Evolutionary conservation across 1,284 basidiomycete genomes (phyloP).

Genomic region (Puccinia brachypodii): DNA sequence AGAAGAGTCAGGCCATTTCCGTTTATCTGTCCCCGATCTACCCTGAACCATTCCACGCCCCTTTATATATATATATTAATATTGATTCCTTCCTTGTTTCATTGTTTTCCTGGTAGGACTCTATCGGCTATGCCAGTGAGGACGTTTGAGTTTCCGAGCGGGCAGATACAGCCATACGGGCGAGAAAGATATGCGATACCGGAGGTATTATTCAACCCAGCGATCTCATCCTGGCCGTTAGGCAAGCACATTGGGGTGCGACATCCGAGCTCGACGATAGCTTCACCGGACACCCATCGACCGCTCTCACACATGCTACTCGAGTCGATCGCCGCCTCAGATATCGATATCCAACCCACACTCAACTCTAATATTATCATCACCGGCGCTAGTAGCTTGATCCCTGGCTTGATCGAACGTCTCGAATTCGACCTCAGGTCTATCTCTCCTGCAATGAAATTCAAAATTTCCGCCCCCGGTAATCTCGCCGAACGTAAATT

Average conservation of each 20-base stretch:
- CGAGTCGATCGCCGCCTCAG: slow-evolving; percentile 77
- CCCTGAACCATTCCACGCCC: no score
- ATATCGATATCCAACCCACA: slow-evolving; percentile 84
- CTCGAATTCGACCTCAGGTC: slow-evolving; percentile 75
- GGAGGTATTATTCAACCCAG: slow-evolving; percentile 78
- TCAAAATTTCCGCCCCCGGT: slow-evolving; percentile 83
- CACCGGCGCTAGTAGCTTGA: slow-evolving; percentile 83
- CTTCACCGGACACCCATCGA: slow-evolving; percentile 62
- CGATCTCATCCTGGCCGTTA: slow-evolving; percentile 15
- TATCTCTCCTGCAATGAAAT: slow-evolving; percentile 68
- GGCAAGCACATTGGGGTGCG: slow-evolving; percentile 3
- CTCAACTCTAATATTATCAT: slow-evolving; percentile 91
- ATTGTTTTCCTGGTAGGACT: slow-evolving; percentile 62
- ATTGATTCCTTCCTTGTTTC: background rate
- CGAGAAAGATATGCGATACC: slow-evolving; percentile 78
- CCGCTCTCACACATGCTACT: slow-evolving; percentile 75
- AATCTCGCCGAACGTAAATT: slow-evolving; percentile 83
- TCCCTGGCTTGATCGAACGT: slow-evolving; percentile 82
- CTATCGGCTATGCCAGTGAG: slow-evolving; percentile 63
- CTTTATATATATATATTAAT: background rate
- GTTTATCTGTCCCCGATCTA: slow-evolving; percentile 31
- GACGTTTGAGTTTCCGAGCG: slow-evolving; percentile 91
- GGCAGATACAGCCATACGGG: slow-evolving; percentile 82
- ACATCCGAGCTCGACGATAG: slow-evolving; percentile 52
- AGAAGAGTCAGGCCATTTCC: slow-evolving; percentile 66